Conservation (phyloP, 805 yeast genomes). For the Saccharomycopsis amapae region DNA sequence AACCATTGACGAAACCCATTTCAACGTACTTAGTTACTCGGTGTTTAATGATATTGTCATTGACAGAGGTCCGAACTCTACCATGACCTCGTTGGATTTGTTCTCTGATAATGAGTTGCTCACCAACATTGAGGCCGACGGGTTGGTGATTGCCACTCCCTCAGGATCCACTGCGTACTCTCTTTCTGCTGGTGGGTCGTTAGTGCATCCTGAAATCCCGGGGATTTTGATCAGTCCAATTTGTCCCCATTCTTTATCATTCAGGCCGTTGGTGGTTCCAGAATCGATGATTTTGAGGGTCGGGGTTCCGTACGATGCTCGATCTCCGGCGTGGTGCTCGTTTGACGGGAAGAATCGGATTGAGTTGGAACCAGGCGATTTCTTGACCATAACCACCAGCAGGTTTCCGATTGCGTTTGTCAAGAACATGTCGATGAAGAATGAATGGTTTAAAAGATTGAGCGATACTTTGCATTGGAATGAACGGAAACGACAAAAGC, state of each 20-base stretch:
- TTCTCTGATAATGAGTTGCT: conserved; percentile 42
- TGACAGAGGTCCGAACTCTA: conserved; percentile 46
- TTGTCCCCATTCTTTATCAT: conserved; percentile 46
- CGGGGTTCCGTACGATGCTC: conserved; percentile 30
- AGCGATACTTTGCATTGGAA: conserved; percentile 32
- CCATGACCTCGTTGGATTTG: conserved; percentile 44
- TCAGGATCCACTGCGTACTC: conserved; percentile 60
- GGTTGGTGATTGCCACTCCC: conserved; percentile 57
- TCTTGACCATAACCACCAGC: conserved; percentile 30
- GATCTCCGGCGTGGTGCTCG: conserved; percentile 32
- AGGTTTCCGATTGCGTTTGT: conserved; percentile 30
- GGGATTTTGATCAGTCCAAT: conserved; percentile 51
- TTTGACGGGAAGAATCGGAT: conserved; percentile 32
- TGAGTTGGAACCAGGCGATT: conserved; percentile 29
- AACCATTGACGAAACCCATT: conserved; percentile 26
- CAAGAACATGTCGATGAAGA: conserved; percentile 23
- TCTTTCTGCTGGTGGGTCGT: conserved; percentile 46
- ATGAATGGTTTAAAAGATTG: conserved; percentile 30
- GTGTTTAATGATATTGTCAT: conserved; percentile 46
- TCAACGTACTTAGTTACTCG: conserved; percentile 29
- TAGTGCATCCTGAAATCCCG: conserved; percentile 48
- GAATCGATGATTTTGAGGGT: conserved; percentile 29
- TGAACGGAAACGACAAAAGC: conserved; percentile 30
- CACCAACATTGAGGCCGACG: conserved; percentile 63
- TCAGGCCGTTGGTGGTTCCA: conserved; percentile 47